Base-by-base conservation (phyloP, 768 basidiomycete species). In the Clavaria fumosa region DNA sequence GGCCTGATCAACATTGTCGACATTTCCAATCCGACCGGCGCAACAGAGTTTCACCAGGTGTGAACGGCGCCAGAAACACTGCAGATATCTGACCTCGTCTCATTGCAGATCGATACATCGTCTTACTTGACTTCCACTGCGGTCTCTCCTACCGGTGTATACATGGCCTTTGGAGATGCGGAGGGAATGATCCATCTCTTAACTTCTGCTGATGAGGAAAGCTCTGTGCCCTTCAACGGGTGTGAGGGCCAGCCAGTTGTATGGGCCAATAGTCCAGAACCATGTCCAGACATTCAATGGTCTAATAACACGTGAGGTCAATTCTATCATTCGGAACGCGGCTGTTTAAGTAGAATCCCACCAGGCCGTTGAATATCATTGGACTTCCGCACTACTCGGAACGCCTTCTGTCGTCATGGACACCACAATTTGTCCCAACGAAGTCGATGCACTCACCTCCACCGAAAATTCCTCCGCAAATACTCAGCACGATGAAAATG, bases 151-250 rank as follows among this genome's bases (percentile, higher is more conserved):
- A 80, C 80, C 3, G 88, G 83, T 23, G 75, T 81, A n/a, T 95
- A 88, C 50, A 65, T 97, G 51, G 90, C 86, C 1, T 89, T 91
- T 46, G 91, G 89, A 1, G 90, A 95, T 49, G 75, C 78, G 0
- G 78, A 84, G 30, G 90, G 91, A 12, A 61, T 65, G 4, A 69
- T 96, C 3, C 88, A 93, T 57, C 60, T 97, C 12, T 60, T 89
- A 49, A 73, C 80, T 34, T 80, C 83, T 37, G 68, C 67, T 7
- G 70, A 78, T 28, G 75, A 78, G 35, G 70, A 66, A 3, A 66
- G 64, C 1, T 61, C 57, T 12, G 58, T 71, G 21, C 82, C 86
- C 2, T 80, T 93, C 56, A 93, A 93, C 47, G 89, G 91, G 0
- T 93, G 79, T 48, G 78, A 86, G 41, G 88, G 88, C 1, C 74